Conservation (phyloP, 306 rosid genomes). For the Pyrus bretschneideri region DNA sequence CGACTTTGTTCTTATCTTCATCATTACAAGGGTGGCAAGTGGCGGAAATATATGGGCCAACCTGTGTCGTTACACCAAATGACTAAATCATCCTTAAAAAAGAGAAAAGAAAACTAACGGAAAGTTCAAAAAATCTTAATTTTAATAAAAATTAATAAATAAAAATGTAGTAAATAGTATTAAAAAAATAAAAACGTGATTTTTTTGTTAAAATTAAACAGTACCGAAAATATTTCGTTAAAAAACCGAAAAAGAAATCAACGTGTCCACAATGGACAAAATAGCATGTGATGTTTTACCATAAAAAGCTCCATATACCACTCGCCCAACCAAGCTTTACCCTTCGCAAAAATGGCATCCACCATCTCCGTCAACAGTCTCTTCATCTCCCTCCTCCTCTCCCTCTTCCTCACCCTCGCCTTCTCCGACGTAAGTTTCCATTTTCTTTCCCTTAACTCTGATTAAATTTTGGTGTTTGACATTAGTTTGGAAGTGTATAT, state of each 20-base stretch:
- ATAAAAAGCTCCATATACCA: not conserved
- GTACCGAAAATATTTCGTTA: too few relatives aligned
- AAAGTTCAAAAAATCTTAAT: too few relatives aligned
- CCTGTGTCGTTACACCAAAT: not conserved
- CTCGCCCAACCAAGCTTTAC: not conserved
- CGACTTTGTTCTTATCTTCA: not conserved
- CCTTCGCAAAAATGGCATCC: slow-evolving; percentile 27
- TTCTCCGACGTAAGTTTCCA: slow-evolving; percentile 19
- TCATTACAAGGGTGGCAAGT: not conserved
- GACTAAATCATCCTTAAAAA: not conserved
- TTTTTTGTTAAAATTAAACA: too few relatives aligned
- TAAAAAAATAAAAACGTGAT: too few relatives aligned
- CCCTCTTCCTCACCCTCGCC: slow-evolving; percentile 22
- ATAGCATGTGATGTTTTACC: not conserved
- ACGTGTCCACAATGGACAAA: not conserved
- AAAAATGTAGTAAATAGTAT: fast-evolving
- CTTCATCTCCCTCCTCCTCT: slow-evolving; percentile 17
- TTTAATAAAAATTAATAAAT: too few relatives aligned
- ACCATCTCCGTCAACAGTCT: not conserved
- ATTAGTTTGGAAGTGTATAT: not conserved
- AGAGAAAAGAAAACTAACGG: not conserved
- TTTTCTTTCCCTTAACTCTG: not conserved
- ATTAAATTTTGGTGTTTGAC: not conserved
- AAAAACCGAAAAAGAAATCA: not conserved
- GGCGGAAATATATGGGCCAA: not conserved